Evolutionary conservation across 2,329 filamentous ascomycete species (phyloP).

Genomic region (Colletotrichum tofieldiae): DNA sequence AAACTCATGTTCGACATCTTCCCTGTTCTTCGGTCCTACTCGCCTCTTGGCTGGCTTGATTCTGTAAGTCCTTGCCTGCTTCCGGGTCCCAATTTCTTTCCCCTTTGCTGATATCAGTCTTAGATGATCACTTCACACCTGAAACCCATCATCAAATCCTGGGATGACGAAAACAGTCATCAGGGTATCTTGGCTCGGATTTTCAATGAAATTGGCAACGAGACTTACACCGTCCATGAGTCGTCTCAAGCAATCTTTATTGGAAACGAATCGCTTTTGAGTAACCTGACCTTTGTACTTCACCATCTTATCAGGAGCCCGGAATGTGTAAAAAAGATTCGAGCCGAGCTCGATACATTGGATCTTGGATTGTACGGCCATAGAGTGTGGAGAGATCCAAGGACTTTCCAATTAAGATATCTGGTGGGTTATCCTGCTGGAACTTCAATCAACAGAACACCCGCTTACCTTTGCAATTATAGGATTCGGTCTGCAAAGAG

Average conservation of each 20-base stretch:
- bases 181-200: slow-evolving; percentile 30
- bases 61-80: slow-evolving; percentile 15
- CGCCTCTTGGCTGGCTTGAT: slow-evolving; percentile 44
- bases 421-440: slow-evolving; percentile 22
- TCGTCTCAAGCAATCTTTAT: slow-evolving; percentile 44
- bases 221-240: slow-evolving; percentile 35
- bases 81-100: background rate
- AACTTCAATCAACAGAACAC: too few species aligned
- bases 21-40: slow-evolving; percentile 32
- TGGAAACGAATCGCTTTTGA: slow-evolving; percentile 44
- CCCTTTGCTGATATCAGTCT: background rate
- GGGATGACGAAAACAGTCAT: slow-evolving; percentile 30
- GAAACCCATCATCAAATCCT: slow-evolving; percentile 15
- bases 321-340: slow-evolving; percentile 27
- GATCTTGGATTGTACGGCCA: slow-evolving; percentile 33
- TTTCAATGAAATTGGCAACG: slow-evolving; percentile 33
- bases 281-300: slow-evolving; percentile 41
- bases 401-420: slow-evolving; percentile 29
- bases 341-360: slow-evolving; percentile 40
- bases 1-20: slow-evolving; percentile 37
- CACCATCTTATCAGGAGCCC: slow-evolving; percentile 41
- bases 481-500: slow-evolving; percentile 45
- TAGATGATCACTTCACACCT: slow-evolving; percentile 26
- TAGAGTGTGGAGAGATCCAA: slow-evolving; percentile 39
- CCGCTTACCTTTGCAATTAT: background rate